Percentiles rank a stretch among this genome's conserved stretches.
Evolutionary conservation across 305 asterid genomes (phyloP).

Genomic region (Fraxinus ornus): DNA sequence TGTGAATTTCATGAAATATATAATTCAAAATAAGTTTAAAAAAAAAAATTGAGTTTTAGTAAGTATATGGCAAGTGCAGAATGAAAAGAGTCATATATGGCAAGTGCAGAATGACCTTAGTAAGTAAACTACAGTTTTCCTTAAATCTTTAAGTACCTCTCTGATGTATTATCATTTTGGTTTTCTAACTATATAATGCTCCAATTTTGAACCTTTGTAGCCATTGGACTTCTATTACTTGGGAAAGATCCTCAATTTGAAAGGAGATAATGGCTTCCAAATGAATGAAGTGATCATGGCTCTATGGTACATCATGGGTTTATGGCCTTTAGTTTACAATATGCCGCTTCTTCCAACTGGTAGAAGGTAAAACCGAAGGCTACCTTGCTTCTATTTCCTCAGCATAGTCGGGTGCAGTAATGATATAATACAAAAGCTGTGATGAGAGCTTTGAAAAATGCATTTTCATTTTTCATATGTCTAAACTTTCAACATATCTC

Average conservation of each 20-base stretch:
- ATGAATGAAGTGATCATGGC: slow-evolving; percentile 77
- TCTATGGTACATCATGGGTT: slow-evolving; percentile 83
- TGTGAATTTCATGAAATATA: no score
- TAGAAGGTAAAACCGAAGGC: slow-evolving; percentile 53
- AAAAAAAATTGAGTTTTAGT: no score
- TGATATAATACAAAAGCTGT: not conserved
- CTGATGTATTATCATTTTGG: not conserved
- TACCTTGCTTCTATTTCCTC: slow-evolving; percentile 1
- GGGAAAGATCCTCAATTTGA: slow-evolving; percentile 70
- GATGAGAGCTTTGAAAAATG: not conserved
- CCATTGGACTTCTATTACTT: slow-evolving; percentile 62
- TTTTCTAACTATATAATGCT: slow-evolving; percentile 4
- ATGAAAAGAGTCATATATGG: no score
- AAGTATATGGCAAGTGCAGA: no score
- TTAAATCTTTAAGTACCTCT: not conserved
- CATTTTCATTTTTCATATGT: not conserved
- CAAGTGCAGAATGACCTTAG: not conserved
- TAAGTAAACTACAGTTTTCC: not conserved
- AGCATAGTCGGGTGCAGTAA: not conserved
- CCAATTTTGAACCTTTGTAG: slow-evolving; percentile 34
- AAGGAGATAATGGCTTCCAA: slow-evolving; percentile 83
- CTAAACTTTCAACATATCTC: not conserved
- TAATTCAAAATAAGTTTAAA: no score
- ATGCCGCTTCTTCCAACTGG: slow-evolving; percentile 86
- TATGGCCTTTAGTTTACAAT: slow-evolving; percentile 76